These are phyloP conservation scores for Esteya vermicola DNA, from an alignment of 2,329 filamentous ascomycete species.

Conservation along the genomic window DNA sequence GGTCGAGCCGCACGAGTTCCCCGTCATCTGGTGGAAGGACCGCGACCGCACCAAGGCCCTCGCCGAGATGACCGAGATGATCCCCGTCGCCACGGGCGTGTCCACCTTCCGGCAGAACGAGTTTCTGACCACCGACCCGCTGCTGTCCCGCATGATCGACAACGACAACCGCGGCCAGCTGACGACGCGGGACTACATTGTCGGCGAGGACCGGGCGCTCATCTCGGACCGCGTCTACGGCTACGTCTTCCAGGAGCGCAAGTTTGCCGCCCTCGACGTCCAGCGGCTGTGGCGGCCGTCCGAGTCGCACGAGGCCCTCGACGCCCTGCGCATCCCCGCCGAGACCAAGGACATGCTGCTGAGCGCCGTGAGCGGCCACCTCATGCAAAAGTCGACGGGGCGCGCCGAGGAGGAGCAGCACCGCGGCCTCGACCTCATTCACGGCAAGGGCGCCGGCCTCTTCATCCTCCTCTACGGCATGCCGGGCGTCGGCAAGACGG, in stretches of 20 bases:
- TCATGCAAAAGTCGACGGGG: neutral
- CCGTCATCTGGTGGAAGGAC: conserved; percentile 3
- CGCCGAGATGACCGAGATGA: conserved; percentile 5
- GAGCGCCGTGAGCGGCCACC: conserved; percentile 4
- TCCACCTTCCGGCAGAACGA: conserved; percentile 4
- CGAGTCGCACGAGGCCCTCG: neutral
- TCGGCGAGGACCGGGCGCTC: conserved; percentile 7
- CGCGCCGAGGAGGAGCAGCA: conserved; percentile 7
- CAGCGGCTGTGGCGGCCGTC: neutral
- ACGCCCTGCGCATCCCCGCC: neutral
- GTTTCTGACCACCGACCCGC: conserved; percentile 1
- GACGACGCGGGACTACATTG: neutral
- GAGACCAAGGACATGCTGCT: conserved; percentile 12
- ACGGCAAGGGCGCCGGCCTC: conserved; percentile 25
- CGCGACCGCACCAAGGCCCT: conserved; percentile 2
- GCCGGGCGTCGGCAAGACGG: conserved; percentile 34
- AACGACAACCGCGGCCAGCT: neutral
- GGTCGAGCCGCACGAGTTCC: neutral
- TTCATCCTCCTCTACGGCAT: conserved; percentile 31
- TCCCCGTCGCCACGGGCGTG: conserved; percentile 6
- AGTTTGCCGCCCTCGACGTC: conserved; percentile 11
- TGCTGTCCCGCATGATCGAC: conserved; percentile 1
- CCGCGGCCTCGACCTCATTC: conserved; percentile 19
- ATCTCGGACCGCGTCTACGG: conserved; percentile 11
- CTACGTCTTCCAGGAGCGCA: conserved; percentile 13